Evolutionary conservation across 2,329 filamentous ascomycete genomes (phyloP), one percentile per base, ranked within the genome.

Genomic region (Claviceps lovelessii): DNA sequence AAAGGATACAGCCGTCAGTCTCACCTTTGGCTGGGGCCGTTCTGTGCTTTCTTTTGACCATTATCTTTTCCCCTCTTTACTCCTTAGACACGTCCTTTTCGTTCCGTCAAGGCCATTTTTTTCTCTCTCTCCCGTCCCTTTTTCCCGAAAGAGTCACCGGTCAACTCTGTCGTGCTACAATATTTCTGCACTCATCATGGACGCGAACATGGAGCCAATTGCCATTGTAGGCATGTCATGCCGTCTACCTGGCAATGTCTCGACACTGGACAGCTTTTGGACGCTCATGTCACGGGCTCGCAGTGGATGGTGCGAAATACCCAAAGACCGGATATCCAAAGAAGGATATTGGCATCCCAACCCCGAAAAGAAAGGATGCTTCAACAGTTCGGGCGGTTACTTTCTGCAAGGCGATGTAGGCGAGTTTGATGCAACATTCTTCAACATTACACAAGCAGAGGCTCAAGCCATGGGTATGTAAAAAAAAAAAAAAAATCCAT

Each of bases 371-470:
- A 70, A 65, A 29, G 73, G 72, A 6, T 64, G 65, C 51, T 66
- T 68, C 56, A 74, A 72, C 52, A 61, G 66, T 1, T 60, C 58
- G 28, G 64, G 66, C 4, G 67, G 66, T 1, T 71, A 72, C 60
- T 76, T 75, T 52, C 64, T 79, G 56, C 69, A 73, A 49, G 67
- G 69, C 23, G 75, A 78, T 55, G 35, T 64, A 75, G 31, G 66
- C 68, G 8, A 67, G 3, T 78, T 79, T 55, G 76, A 79, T 52
- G 75, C 76, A 0, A 72, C 73, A 0, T 79, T 79, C 60, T 79
- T 79, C 61, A 71, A 72, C 48, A 64, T 78, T n/a, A 76, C 75
- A 0, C 69, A 73, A 57, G 73, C 75, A 57, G 74, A 78, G 61
- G 76, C 73, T 33, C 67, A 68, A 50, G 73, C 74, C 0, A 76